Evolutionary conservation across 2,329 filamentous ascomycete species (phyloP).

Genomic region (Aspergillus candidus): DNA sequence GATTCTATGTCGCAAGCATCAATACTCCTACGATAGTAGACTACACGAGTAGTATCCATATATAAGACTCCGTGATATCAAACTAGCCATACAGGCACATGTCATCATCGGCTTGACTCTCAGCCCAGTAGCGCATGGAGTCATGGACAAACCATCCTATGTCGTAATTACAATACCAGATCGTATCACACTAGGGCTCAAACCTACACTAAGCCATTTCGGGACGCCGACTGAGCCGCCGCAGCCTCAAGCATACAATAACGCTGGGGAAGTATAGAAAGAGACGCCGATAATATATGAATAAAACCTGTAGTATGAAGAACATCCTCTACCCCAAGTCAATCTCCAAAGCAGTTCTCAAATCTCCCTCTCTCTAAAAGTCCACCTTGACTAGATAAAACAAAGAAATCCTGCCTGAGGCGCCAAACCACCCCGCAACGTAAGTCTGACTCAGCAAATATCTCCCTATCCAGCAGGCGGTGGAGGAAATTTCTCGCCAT

Average conservation of each 20-base stretch:
- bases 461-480: no score
- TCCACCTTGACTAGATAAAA: background rate
- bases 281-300: no score
- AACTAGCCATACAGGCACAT: background rate
- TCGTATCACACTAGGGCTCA: slow-evolving; percentile 13
- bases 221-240: background rate
- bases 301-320: no score
- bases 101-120: background rate
- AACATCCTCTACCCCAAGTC: no score
- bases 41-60: no score
- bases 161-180: slow-evolving; percentile 4
- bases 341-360: no score
- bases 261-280: no score
- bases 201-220: slow-evolving; percentile 14
- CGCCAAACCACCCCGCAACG: slow-evolving; percentile 1
- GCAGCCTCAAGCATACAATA: no score
- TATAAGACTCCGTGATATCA: background rate
- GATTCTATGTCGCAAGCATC: no score
- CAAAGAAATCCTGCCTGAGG: slow-evolving; percentile 9
- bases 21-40: no score
- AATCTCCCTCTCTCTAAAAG: no score
- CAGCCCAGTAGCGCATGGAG: background rate
- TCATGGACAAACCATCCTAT: background rate
- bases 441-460: no score
- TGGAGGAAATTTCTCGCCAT: slow-evolving; percentile 8